These are phyloP conservation scores for Panellus pusillus DNA, from an alignment of 768 basidiomycete genomes.

Conservation along the genomic window DNA sequence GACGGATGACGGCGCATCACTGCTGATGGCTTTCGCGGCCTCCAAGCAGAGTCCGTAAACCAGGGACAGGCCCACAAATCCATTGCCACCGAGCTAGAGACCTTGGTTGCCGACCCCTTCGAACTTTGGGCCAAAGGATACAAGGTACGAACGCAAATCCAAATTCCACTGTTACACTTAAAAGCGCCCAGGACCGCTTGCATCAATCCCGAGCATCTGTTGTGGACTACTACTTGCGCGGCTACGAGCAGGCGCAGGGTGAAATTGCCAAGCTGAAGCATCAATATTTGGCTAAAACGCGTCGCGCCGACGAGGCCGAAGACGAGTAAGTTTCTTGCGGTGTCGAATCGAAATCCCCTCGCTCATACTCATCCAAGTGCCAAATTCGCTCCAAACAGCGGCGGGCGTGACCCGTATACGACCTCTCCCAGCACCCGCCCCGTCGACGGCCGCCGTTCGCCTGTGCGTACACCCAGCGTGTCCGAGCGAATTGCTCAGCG, in stretches of 20 bases:
- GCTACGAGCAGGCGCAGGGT: constrained; percentile 67
- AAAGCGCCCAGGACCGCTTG: constrained; percentile 55
- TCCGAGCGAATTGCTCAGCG: constrained; percentile 86
- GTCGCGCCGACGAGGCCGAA: constrained; percentile 87
- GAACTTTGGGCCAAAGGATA: constrained; percentile 75
- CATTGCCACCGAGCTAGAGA: constrained; percentile 73
- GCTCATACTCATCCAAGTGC: constrained; percentile 48
- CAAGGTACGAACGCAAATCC: constrained; percentile 46
- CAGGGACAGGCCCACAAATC: constrained; percentile 77
- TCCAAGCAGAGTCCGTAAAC: constrained; percentile 67
- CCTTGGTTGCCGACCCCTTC: constrained; percentile 79
- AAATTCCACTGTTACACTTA: constrained; percentile 10
- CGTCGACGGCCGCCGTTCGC: constrained; percentile 51
- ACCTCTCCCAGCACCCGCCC: constrained; percentile 72
- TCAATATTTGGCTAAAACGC: constrained; percentile 73
- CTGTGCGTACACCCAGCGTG: constrained; percentile 72
- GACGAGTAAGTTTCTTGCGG: constrained; percentile 71
- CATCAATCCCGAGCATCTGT: constrained; percentile 55
- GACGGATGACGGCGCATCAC: constrained; percentile 82
- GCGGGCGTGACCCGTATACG: constrained; percentile 72
- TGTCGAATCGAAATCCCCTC: constrained; percentile 18
- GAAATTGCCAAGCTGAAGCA: constrained; percentile 76
- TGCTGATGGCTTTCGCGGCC: constrained; percentile 79
- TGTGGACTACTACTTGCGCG: constrained; percentile 64
- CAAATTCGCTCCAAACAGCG: constrained; percentile 78